A percentile compares a stretch with the other conserved stretches of the same genome.
These are phyloP conservation scores for Ganoderma lingzhi DNA, from an alignment of 1,284 basidiomycete genomes.

Conservation along the genomic window DNA sequence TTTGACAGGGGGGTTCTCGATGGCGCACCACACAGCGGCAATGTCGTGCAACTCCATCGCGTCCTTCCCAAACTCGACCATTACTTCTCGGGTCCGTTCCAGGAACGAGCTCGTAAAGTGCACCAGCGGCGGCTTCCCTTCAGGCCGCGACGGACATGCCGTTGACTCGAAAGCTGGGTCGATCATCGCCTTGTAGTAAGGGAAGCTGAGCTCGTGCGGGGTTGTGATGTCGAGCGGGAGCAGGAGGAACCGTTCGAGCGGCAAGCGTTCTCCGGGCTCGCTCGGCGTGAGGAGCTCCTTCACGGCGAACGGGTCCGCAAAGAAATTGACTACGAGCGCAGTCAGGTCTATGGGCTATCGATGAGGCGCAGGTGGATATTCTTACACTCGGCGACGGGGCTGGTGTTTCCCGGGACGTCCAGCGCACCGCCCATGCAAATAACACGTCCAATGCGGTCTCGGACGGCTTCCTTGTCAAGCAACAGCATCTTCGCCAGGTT, in stretches of 20 bases:
- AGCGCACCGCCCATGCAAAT: conserved; percentile 97
- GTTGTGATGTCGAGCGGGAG: conserved; percentile 86
- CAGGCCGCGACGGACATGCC: conserved; percentile 51
- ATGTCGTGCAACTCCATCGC: conserved; percentile 89
- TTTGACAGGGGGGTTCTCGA: conserved; percentile 64
- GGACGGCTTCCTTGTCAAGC: conserved; percentile 61
- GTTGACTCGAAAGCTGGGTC: conserved; percentile 64
- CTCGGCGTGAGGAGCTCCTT: conserved; percentile 63
- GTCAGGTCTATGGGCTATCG: not conserved
- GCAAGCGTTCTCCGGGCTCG: conserved; percentile 51
- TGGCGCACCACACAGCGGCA: conserved; percentile 82
- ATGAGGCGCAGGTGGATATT: not conserved
- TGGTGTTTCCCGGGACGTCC: conserved; percentile 93
- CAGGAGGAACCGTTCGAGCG: conserved; percentile 73
- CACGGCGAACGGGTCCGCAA: conserved; percentile 91
- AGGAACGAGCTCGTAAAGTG: conserved; percentile 86
- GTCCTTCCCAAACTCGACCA: conserved; percentile 80
- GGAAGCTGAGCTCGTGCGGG: conserved; percentile 80
- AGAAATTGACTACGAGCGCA: conserved; percentile 81
- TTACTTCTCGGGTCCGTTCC: conserved; percentile 74
- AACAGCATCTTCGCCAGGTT: conserved; percentile 81
- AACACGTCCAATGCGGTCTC: conserved; percentile 74
- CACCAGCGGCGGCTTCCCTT: conserved; percentile 60
- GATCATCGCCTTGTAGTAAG: conserved; percentile 59
- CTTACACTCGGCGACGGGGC: conserved; percentile 82